A percentile compares a stretch with the other conserved stretches of the same genome.
Conservation (phyloP, 176 grass and related monocot species). For the Hyparrhenia diplandra region DNA sequence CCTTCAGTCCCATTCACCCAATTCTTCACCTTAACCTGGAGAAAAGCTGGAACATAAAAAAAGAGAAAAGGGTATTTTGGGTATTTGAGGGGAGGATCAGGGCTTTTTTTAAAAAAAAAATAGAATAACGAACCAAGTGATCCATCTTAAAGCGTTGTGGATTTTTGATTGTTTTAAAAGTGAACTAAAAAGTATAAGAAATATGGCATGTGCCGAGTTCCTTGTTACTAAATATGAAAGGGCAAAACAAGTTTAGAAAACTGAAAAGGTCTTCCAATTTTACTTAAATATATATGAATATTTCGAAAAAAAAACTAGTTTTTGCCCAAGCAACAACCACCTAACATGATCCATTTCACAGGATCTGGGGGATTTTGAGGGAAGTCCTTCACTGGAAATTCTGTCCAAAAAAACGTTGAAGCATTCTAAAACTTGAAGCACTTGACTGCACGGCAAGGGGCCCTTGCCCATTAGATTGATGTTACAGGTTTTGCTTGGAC, state of each 20-base stretch:
- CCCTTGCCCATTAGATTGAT: neutral
- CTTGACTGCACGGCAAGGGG: neutral
- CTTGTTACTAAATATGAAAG: neutral
- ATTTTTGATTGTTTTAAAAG: neutral
- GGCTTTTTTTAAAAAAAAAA: neutral
- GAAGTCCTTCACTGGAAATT: neutral
- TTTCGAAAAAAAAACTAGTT: neutral
- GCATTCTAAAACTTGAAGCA: neutral
- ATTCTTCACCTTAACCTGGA: constrained; percentile 90
- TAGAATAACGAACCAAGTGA: neutral
- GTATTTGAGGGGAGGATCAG: neutral
- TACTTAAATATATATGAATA: neutral
- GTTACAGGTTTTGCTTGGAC: neutral
- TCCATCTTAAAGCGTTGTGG: neutral
- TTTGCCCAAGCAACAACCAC: neutral
- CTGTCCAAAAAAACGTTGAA: neutral
- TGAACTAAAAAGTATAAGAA: neutral
- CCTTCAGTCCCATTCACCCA: constrained; percentile 79
- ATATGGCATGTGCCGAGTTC: neutral
- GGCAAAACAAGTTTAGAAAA: neutral
- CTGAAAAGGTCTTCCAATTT: neutral
- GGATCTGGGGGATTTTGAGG: neutral
- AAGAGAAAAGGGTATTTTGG: neutral
- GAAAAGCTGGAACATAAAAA: constrained; percentile 20
- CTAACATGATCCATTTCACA: neutral